These are phyloP conservation scores for Paracoccidioides lutzii DNA, from an alignment of 2,329 filamentous ascomycete species.

Conservation along the genomic window DNA sequence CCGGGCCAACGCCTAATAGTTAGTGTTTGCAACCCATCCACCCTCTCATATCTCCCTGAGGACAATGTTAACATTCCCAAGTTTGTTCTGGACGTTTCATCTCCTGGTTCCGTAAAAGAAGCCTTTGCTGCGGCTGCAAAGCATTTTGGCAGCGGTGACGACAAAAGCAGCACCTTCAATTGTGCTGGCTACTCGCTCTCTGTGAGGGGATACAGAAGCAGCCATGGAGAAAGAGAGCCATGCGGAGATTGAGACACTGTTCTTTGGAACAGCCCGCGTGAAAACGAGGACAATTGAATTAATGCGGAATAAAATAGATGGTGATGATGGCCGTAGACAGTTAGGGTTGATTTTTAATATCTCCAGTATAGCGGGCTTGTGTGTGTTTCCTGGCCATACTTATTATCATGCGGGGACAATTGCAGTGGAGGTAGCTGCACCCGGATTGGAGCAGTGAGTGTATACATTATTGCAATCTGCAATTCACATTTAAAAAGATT, in stretches of 20 bases:
- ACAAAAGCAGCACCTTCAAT: constrained; percentile 47
- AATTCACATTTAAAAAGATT: background rate
- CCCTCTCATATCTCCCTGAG: constrained; percentile 30
- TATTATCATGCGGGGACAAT: constrained; percentile 35
- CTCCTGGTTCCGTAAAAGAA: constrained; percentile 5
- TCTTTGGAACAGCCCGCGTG: constrained; percentile 45
- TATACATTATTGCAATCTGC: background rate
- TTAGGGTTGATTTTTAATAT: constrained; percentile 45
- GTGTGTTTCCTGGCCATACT: constrained; percentile 23
- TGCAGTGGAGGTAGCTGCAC: constrained; percentile 34
- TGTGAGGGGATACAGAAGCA: constrained; percentile 39
- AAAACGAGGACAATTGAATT: constrained; percentile 24
- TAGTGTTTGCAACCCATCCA: constrained; percentile 38
- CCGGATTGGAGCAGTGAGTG: constrained; percentile 32
- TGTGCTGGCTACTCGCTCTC: constrained; percentile 48
- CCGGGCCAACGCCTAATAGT: constrained; percentile 24
- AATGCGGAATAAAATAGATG: constrained; percentile 14
- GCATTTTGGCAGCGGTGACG: constrained; percentile 30
- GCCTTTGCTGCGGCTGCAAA: constrained; percentile 31
- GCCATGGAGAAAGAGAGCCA: constrained; percentile 37
- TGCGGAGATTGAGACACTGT: constrained; percentile 46
- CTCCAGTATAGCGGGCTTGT: constrained; percentile 39
- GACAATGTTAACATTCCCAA: constrained; percentile 29
- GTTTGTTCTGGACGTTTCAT: constrained; percentile 36
- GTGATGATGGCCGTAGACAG: constrained; percentile 11